Evolutionary conservation across 768 basidiomycete species (phyloP), one percentile per base, ranked within the genome.

Genomic region (Hericium alpestre): DNA sequence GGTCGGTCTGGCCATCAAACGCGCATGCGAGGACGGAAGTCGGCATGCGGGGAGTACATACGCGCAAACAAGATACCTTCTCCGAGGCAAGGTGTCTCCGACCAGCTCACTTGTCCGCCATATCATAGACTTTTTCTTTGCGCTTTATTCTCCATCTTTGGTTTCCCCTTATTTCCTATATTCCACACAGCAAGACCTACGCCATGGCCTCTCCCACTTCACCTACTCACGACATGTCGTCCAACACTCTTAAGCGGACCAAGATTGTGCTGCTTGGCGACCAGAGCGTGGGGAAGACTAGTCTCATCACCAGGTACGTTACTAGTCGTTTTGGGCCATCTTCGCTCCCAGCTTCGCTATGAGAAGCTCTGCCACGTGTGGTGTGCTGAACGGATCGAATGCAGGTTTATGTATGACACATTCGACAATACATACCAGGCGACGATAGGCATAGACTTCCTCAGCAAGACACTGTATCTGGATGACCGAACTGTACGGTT

Each of bases 351-450:
- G 50, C 37, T 25, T 56, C 16, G 13, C 51, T 40, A 32, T 12
- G 38, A 18, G 57, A 56, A 32, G 32, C 32, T 10, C 32, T 10
- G 32, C 32, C 32, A 54, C 63, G 27, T 38, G 50, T n/a, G 49
- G 18, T 22, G 16, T 25, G 38, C 37, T 32, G 32, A 32, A 32
- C 32, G 6, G 8, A 32, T 32, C 32, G 32, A 32, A 23, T 41
- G 25, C 63, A 94, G 91, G 73, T 90, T 90, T 70, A 94, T 98
- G 96, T 99, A 99, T 70, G 96, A 99, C 73, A 98, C 96, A 0
- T 99, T 99, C 71, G 96, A 99, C 78, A 98, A 98, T 72, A 98
- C 95, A 47, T 99, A 99, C 71, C 91, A 93, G 69, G 93, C 93
- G 18, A 95, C 93, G 10, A 95, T 95, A 68, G 93, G 95, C 57